Evolutionary conservation across 108 stramenopile genomes (phyloP), one percentile per base, ranked within the genome.

Genomic region (Nannochloropsis salina): DNA sequence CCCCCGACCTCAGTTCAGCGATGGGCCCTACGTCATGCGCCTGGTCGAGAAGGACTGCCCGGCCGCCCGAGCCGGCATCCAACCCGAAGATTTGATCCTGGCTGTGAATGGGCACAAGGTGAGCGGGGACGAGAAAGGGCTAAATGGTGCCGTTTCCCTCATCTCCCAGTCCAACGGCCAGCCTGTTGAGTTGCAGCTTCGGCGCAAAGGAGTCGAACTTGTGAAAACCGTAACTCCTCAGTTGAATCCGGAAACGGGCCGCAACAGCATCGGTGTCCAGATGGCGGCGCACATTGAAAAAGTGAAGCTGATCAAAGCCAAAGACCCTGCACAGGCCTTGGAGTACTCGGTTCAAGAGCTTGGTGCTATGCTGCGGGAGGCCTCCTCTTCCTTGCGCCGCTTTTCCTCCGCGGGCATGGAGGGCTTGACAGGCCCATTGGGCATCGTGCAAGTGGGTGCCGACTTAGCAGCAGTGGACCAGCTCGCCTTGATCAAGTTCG

Each of bases 401-500:
- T 51, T 51, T 15, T 51, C 47, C 47, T 51, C 47, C 10, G 10
- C 47, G 15, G 47, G 47, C 15, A 4, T 40, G 40, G 84, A 9
- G 22, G 10, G 61, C 18, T 45, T 81, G 3, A 82, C 86, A 42
- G 86, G 86, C 80, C 86, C 86, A 1, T 82, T 87, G n/a, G 86
- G 82, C 42, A 83, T 87, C 22, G 86, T 87, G 43, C 82, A 80
- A 43, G 83, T 83, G 18, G 86, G 86, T 10, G 86, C 86, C 8
- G 44, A 87, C 21, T 47, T 87, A 15, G 86, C 86, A 2, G 43
- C 10, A 5, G 61, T 9, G 44, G 86, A 87, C 44, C 82, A 51
- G 40, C 42, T 82, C 43, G 86, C 86, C 3, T 82, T 87, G 21
- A 47, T 87, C 82, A 82, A 87, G 83, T 87, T 87, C 44, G 86